phyloP scores from a whole-genome alignment of 2,329 filamentous ascomycete species.

The Dryadomyces quercus-mongolicae region DNA sequence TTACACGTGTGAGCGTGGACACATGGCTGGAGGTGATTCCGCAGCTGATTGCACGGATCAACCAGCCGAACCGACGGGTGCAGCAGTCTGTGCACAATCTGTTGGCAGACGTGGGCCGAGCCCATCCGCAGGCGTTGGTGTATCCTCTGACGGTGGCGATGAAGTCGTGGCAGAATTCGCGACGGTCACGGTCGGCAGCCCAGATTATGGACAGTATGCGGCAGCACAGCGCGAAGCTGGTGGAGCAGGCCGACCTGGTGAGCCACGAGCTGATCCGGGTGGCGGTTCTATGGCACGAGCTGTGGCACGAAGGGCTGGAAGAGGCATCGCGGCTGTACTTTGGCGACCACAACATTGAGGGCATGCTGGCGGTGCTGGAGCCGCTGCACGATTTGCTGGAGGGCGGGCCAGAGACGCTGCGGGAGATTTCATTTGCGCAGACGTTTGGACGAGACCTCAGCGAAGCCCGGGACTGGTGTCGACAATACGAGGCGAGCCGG shows the following conservation, averaged over 20 bases:
- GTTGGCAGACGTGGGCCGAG: conserved; percentile 81
- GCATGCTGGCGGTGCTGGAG: conserved; percentile 86
- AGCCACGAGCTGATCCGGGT: conserved; percentile 95
- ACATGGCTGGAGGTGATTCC: conserved; percentile 98
- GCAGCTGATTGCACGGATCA: conserved; percentile 93
- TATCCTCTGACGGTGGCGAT: conserved; percentile 96
- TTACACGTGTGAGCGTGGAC: conserved; percentile 84
- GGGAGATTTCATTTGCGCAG: conserved; percentile 95
- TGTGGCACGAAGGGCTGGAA: conserved; percentile 96
- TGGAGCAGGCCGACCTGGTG: conserved; percentile 89
- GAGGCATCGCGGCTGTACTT: conserved; percentile 96
- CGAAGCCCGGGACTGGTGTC: conserved; percentile 93
- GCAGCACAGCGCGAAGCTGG: conserved; percentile 80
- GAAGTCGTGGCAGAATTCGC: conserved; percentile 76
- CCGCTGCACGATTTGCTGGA: conserved; percentile 89
- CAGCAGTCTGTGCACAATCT: conserved; percentile 86
- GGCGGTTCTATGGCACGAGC: conserved; percentile 94
- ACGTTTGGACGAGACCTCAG: conserved; percentile 91
- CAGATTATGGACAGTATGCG: conserved; percentile 98
- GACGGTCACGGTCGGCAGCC: conserved; percentile 75
- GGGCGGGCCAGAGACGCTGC: conserved; percentile 78
- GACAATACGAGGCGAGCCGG: conserved; percentile 75
- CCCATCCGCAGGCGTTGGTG: conserved; percentile 90
- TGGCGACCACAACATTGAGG: conserved; percentile 92
- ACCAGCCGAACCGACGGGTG: conserved; percentile 82